Percentiles rank a stretch among this genome's conserved stretches.
phyloP scores from a whole-genome alignment of 768 basidiomycete species.

The Clitopilus hobsonii region DNA sequence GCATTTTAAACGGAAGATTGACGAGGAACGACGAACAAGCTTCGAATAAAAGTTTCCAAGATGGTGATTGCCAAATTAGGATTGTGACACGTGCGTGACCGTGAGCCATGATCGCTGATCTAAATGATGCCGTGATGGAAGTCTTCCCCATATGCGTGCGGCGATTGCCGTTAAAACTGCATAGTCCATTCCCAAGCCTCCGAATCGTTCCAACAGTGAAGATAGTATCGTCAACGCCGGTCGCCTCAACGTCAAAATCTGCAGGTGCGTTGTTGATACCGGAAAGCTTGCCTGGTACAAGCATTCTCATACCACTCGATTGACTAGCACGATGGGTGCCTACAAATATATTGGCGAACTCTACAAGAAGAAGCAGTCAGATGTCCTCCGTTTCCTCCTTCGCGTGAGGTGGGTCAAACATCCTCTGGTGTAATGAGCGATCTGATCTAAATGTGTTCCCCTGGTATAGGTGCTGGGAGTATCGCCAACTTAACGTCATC shows the following conservation, averaged over 20 bases:
- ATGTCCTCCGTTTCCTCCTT: slow-evolving; percentile 95
- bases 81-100: background rate
- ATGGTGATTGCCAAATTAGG: background rate
- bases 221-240: background rate
- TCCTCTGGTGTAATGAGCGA: background rate
- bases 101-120: background rate
- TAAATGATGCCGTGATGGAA: no score
- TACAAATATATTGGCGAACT: slow-evolving; percentile 97
- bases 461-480: slow-evolving; percentile 88
- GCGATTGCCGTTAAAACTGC: background rate
- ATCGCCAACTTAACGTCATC: slow-evolving; percentile 96
- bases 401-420: slow-evolving; percentile 74
- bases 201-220: background rate
- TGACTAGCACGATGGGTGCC: slow-evolving; percentile 71
- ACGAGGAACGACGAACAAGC: no score
- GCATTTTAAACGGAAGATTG: slow-evolving; percentile 22
- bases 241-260: background rate
- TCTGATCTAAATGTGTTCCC: slow-evolving; percentile 3
- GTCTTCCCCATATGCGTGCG: no score
- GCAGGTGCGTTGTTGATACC: background rate
- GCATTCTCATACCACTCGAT: background rate
- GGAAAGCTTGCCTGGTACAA: background rate
- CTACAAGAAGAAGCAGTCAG: slow-evolving; percentile 98
- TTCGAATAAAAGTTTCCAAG: no score
- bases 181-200: background rate